Evolutionary conservation across 495 filamentous ascomycete genomes (phyloP), one percentile per base, ranked within the genome.

Genomic region (Penicillium daleae): DNA sequence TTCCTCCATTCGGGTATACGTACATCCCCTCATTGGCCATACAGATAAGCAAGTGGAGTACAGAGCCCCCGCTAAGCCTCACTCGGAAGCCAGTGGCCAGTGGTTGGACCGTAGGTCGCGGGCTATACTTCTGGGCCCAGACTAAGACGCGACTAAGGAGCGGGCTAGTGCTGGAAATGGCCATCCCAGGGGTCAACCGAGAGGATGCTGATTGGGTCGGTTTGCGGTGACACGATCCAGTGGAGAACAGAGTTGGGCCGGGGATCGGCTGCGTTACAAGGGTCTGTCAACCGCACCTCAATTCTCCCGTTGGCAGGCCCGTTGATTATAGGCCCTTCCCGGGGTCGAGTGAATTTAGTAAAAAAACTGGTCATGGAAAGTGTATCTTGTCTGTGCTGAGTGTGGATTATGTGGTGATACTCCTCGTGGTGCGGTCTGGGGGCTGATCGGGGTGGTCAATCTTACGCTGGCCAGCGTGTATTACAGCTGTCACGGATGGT

Each of bases 11-110:
- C 29, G 29, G 51, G 15, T 17, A 21, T 35, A 21, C 17, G 15
- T 24, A 22, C 6, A 15, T 3, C 56, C 1, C 31, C 8, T 66
- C 53, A 72, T 72, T 72, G 65, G 70, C 6, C 32, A 40, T 40
- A 4, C 17, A 66, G 63, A 72, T 72, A 74, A 74, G 71, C 66
- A 72, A 74, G 69, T 72, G 71, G 71, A 48, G 51, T 15, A 15
- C 22, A 46, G 12, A 49, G 32, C 33, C 27, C 42, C 48, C n/a
- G 17, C 63, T 58, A 62, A 56, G 63, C 48, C 33, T 29, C 3
- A 8, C 8, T 24, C 6, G 37, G 54, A 22, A 19, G 22, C 32
- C 9, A 56, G 8, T 24, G 2, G 35, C 13, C 15, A 19, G 22
- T 29, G 35, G 17, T 42, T 56, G 52, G 52, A 35, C 27, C 15